Evolutionary conservation across 352 stramenopile species (phyloP), one percentile per base, ranked within the genome.

Genomic region (Aphanomyces stellatus): DNA sequence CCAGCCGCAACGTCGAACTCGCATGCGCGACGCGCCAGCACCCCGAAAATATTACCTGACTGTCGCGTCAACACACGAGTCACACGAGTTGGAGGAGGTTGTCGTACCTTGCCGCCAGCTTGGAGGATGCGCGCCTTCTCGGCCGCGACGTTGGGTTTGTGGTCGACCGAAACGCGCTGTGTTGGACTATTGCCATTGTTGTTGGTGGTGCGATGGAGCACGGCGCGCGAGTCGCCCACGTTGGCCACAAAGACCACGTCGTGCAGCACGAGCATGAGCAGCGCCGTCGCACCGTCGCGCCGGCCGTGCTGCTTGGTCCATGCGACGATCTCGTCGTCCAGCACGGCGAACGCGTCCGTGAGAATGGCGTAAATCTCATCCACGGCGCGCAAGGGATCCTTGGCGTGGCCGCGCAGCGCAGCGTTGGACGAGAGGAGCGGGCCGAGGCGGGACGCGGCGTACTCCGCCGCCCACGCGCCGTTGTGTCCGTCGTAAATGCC

Each of bases 1-100:
- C 84, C n/a, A 92, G 62, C 0, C 84, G 81, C 28, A 92, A 59
- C 4, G 80, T 76, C 15, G 89, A 77, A 51, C 85, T 74, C 69
- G 88, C 79, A 60, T 92, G 84, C 11, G 84, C 81, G n/a, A 92
- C 84, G 30, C 84, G 84, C 84, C 84, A 92, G 66, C 84, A 92
- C 27, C 84, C 84, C 5, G 84, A 92, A 60, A 81, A 90, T 13
- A 92, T 85, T 24, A 92, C 79, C 53, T 62, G 33, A 17, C 6
- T n/a, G n/a, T n/a, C n/a, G n/a, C n/a, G n/a, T n/a, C n/a, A n/a
- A n/a, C n/a, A n/a, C n/a, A n/a, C n/a, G 37, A 46, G 13, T 46
- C 37, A 46, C n/a, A 46, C n/a, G n/a, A n/a, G n/a, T 46, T 46
- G 37, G 11, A n/a, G 0, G 37, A 35, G 17, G 30, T 11, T 0